Evolutionary conservation across 257 asterid genomes (phyloP).

Genomic region (Ilex asprella): DNA sequence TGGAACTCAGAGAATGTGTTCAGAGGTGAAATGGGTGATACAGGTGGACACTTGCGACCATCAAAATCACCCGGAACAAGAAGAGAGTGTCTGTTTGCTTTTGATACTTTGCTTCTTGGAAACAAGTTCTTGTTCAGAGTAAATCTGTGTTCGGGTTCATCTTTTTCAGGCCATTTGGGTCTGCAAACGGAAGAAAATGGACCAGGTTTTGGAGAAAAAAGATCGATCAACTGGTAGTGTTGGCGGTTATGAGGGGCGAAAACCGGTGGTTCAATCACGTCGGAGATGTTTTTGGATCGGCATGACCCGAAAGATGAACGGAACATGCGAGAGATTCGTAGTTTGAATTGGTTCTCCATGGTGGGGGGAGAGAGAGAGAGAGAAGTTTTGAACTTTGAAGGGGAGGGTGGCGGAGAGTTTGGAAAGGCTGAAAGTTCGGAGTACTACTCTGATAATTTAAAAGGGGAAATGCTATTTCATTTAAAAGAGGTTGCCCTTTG

Average conservation of each 20-base stretch:
- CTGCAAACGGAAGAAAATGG: conserved; percentile 20
- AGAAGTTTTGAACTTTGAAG: background rate
- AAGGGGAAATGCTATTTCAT: background rate
- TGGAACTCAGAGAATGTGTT: conserved; percentile 12
- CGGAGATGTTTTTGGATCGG: background rate
- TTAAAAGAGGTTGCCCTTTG: background rate
- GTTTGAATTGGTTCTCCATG: background rate
- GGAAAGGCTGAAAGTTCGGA: background rate
- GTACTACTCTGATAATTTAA: background rate
- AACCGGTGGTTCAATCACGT: background rate
- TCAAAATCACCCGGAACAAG: conserved; percentile 5
- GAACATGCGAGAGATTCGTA: background rate
- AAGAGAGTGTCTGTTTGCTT: conserved; percentile 9
- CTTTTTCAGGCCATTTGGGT: conserved; percentile 8
- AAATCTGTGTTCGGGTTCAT: conserved; percentile 3
- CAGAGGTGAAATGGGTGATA: conserved; percentile 36
- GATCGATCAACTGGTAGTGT: conserved; percentile 23
- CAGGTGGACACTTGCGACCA: conserved; percentile 54
- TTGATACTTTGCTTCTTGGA: conserved; percentile 4
- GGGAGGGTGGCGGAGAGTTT: background rate
- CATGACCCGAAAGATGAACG: background rate
- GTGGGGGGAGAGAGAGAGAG: background rate
- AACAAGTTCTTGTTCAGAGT: background rate
- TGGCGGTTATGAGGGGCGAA: conserved; percentile 3
- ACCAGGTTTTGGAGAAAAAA: conserved; percentile 22